Evolutionary conservation across 139 green algal species (phyloP).

Genomic region (Diplosphaera chodatii): DNA sequence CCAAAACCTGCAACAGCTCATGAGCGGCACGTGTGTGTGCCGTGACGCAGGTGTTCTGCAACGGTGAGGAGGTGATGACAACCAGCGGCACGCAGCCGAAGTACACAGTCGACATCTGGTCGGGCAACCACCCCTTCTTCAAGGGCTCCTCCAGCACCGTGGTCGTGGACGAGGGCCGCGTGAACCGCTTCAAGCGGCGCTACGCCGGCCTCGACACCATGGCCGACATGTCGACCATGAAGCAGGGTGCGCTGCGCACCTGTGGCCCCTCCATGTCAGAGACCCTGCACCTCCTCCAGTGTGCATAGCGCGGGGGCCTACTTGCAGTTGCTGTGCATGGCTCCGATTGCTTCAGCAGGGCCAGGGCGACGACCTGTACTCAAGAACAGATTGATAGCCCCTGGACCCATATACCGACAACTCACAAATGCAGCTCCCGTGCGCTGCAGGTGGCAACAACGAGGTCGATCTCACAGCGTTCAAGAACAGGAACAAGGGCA

Average conservation of each 20-base stretch:
- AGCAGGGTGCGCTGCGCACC: not conserved
- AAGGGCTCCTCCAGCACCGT: constrained; percentile 58
- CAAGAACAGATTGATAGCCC: too few species aligned
- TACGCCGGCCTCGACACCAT: constrained; percentile 57
- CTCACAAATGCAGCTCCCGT: too few species aligned
- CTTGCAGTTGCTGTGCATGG: too few species aligned
- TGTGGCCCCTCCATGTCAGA: too few species aligned
- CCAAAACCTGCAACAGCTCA: too few species aligned
- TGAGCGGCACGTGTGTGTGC: too few species aligned
- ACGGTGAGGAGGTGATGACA: constrained; percentile 93
- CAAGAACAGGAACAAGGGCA: constrained; percentile 6
- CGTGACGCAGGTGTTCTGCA: constrained; percentile 79
- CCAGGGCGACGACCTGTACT: too few species aligned
- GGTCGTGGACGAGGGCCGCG: constrained; percentile 74
- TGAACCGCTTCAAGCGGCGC: constrained; percentile 83
- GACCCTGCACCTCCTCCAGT: too few species aligned
- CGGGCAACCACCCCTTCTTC: constrained; percentile 95
- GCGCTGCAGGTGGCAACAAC: constrained; percentile 9
- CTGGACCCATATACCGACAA: too few species aligned
- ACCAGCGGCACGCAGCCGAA: constrained; percentile 74
- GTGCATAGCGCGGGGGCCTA: too few species aligned
- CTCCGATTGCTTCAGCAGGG: too few species aligned
- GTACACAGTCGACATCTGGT: constrained; percentile 96
- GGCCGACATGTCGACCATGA: constrained; percentile 27
- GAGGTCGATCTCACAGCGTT: not conserved